Evolutionary conservation across 2,329 filamentous ascomycete species (phyloP).

Genomic region (Xenosphaeropsis pyriputrescens): DNA sequence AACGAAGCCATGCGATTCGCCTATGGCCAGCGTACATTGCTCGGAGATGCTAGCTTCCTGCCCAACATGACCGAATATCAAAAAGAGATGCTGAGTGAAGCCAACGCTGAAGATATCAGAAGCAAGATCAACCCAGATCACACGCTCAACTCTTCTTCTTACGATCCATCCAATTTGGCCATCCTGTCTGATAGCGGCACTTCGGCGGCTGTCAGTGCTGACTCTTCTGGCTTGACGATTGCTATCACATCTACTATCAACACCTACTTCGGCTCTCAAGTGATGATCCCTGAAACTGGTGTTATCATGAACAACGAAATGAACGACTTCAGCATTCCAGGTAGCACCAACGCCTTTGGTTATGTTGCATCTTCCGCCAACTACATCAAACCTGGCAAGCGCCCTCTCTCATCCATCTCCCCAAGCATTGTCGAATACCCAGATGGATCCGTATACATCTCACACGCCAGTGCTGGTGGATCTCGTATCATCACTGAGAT

Average conservation of each 20-base stretch:
- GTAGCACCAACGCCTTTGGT: slow-evolving; percentile 48
- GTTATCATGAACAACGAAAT: slow-evolving; percentile 52
- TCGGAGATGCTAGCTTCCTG: slow-evolving; percentile 49
- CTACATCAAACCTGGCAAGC: slow-evolving; percentile 48
- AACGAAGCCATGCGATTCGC: slow-evolving; percentile 54
- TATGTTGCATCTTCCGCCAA: slow-evolving; percentile 49
- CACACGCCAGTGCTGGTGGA: slow-evolving; percentile 49
- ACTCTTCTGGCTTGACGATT: slow-evolving; percentile 44
- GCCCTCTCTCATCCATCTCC: slow-evolving; percentile 48
- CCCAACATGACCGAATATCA: slow-evolving; percentile 43
- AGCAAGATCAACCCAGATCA: slow-evolving; percentile 39
- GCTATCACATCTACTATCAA: slow-evolving; percentile 55
- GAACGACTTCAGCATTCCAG: slow-evolving; percentile 54
- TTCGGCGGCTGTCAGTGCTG: slow-evolving; percentile 36
- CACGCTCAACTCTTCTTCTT: slow-evolving; percentile 43
- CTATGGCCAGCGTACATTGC: slow-evolving; percentile 44
- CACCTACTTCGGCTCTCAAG: slow-evolving; percentile 45
- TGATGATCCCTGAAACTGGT: slow-evolving; percentile 55
- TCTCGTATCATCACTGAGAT: slow-evolving; percentile 52
- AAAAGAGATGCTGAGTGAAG: slow-evolving; percentile 32
- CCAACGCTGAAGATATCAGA: slow-evolving; percentile 35
- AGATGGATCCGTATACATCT: slow-evolving; percentile 40
- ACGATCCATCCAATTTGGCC: slow-evolving; percentile 46
- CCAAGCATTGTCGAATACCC: slow-evolving; percentile 47
- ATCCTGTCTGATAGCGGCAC: slow-evolving; percentile 34